A percentile compares a stretch with the other conserved stretches of the same genome.
Evolutionary conservation across 306 rosid genomes (phyloP).

Genomic region (Sesbania bispinosa): DNA sequence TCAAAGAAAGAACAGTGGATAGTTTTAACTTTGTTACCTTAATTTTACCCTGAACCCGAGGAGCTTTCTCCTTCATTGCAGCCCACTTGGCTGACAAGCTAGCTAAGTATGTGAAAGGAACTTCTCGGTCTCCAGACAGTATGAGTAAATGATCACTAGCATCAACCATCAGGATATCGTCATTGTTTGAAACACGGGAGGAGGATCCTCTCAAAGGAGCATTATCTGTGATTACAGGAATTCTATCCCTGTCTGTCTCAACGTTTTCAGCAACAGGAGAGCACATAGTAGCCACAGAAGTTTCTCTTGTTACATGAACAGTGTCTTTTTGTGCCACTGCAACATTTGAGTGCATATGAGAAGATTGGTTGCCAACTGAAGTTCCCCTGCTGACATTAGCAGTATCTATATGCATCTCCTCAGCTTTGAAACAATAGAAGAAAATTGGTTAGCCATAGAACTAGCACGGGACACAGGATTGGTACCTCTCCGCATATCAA

Average conservation of each 20-base stretch:
- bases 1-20: slow-evolving; percentile 15
- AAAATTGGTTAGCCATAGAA: slow-evolving; percentile 25
- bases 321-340: slow-evolving; percentile 19
- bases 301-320: slow-evolving; percentile 11
- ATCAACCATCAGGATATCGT: slow-evolving; percentile 39
- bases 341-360: slow-evolving; percentile 30
- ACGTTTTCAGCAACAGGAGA: slow-evolving; percentile 30
- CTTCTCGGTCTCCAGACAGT: slow-evolving; percentile 48
- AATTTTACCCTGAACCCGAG: slow-evolving; percentile 62
- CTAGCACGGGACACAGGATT: slow-evolving; percentile 11
- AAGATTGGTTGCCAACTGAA: slow-evolving; percentile 29
- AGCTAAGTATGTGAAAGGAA: slow-evolving; percentile 80
- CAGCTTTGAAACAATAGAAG: slow-evolving; percentile 29
- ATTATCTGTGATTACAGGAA: slow-evolving; percentile 5
- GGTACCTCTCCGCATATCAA: slow-evolving; percentile 29
- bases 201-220: slow-evolving; percentile 22
- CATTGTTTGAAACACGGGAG: slow-evolving; percentile 25
- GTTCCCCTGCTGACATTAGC: slow-evolving; percentile 21
- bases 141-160: slow-evolving; percentile 42
- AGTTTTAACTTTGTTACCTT: slow-evolving; percentile 59
- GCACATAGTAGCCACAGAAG: neutral
- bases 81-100: slow-evolving; percentile 85
- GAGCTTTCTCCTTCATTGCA: slow-evolving; percentile 44
- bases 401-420: slow-evolving; percentile 37
- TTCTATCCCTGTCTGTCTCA: slow-evolving; percentile 21